Base-by-base conservation (phyloP, 2,329 filamentous ascomycete species). In the Penicillium glabrum region DNA sequence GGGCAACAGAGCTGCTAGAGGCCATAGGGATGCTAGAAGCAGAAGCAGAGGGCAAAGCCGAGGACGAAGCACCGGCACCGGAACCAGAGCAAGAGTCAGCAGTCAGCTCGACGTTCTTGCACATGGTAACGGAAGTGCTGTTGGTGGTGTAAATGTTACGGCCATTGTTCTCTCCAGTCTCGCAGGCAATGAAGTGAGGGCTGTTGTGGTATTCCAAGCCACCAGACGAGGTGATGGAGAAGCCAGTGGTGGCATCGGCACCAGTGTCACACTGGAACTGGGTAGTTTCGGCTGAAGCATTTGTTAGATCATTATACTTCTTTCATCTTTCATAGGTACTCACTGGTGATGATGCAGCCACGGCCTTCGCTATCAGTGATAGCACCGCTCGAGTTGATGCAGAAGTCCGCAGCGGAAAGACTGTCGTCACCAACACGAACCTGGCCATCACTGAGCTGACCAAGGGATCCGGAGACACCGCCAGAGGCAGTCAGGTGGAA, bases 321-420 rank as follows among this genome's bases (percentile, higher is more conserved):
- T 13, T 26, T 16, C 5, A 23, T 41, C 10, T 21, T 23, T 41
- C 19, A 23, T 41, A 3, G 19, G 57, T 23, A 75, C 77, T 70
- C 71, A 84, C 82, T 77, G 60, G 86, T 88, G 67, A 88, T 75
- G 70, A 87, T 86, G 67, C 87, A 89, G 21, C 86, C 85, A 56
- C 83, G 79, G 43, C 82, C 81, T 48, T 77, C 77, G 46, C 74
- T 70, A 67, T 89, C 86, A 19, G 77, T 82, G 58, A 89, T 79
- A 23, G 70, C 75, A 45, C 82, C 80, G 51, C 79, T 78, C 16
- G 77, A 75, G 60, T 80, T 76, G 63, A 88, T 79, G 56, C 79
- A 85, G 68, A 83, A 89, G 9, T 79, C 75, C 14, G 79, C 79
- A 46, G 78, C 67, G 5, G 73, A 60, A 13, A 83, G 69, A 29